Conservation (phyloP, 805 yeast genomes). For the Ogataea zsoltii region DNA sequence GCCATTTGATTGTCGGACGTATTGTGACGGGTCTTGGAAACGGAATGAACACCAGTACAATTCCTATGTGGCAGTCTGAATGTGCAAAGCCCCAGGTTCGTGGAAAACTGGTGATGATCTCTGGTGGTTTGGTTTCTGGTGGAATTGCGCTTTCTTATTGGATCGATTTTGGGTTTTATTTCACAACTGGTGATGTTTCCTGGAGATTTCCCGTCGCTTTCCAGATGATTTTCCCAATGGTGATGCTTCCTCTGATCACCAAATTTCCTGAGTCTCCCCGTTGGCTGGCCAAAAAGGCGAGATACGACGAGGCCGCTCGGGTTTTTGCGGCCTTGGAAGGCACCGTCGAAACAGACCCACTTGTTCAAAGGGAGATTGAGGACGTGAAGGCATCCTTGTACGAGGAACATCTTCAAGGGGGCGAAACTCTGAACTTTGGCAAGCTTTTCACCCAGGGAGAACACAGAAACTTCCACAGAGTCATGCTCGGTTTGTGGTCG, state of each 20-base stretch:
- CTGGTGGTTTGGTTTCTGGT: conserved; percentile 31
- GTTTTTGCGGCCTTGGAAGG: conserved; percentile 46
- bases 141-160: conserved; percentile 38
- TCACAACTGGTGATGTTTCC: conserved; percentile 25
- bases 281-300: conserved; percentile 42
- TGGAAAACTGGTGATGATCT: conserved; percentile 33
- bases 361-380: conserved; percentile 15
- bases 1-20: conserved; percentile 34
- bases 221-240: conserved; percentile 29
- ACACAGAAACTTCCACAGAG: conserved; percentile 48
- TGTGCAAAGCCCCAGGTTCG: conserved; percentile 34
- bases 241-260: conserved; percentile 19
- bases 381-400: conserved; percentile 24
- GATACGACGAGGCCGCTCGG: conserved; percentile 43
- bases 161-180: conserved; percentile 40
- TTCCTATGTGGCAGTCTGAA: conserved; percentile 39
- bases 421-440: conserved; percentile 27
- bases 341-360: conserved; percentile 13
- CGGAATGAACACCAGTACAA: conserved; percentile 36
- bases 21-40: conserved; percentile 39
- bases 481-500: conserved; percentile 43
- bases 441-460: conserved; percentile 42
- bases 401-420: conserved; percentile 24
- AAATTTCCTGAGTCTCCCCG: conserved; percentile 46
- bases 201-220: conserved; percentile 43